A percentile compares a stretch with the other conserved stretches of the same genome.
Conservation (phyloP, 2,329 filamentous ascomycete genomes). For the Aspergillus transmontanensis region DNA sequence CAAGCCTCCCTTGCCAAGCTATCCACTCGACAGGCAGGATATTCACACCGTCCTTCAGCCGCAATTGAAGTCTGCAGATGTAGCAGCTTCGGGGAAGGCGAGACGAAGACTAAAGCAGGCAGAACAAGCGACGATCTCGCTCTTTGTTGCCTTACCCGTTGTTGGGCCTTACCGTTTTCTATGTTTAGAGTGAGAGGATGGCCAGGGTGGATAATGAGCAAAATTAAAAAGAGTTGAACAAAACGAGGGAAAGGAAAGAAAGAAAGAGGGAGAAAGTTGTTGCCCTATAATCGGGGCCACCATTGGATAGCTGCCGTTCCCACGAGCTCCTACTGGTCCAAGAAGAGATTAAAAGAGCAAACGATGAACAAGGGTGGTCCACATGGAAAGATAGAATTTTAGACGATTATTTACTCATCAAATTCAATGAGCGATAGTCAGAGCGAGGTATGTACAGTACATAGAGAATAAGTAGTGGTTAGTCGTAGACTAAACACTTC, state of each 20-base stretch:
- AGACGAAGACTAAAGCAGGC: background rate
- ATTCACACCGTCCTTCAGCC: conserved; percentile 4
- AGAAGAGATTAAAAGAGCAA: background rate
- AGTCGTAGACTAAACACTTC: too few species aligned
- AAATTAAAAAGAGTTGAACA: background rate
- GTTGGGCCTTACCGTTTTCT: background rate
- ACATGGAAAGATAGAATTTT: background rate
- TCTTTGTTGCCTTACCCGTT: conserved; percentile 2
- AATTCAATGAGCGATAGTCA: background rate
- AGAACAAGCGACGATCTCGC: conserved; percentile 2
- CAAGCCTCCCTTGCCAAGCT: background rate
- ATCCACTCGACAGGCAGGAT: background rate
- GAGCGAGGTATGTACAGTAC: background rate
- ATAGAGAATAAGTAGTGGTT: too few species aligned
- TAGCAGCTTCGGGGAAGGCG: background rate
- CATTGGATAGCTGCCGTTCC: background rate
- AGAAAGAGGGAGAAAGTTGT: background rate
- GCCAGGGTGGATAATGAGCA: background rate
- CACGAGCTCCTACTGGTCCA: background rate
- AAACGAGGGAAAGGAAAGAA: background rate
- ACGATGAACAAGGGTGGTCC: background rate
- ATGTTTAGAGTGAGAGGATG: background rate
- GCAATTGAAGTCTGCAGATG: background rate
- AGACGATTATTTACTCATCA: background rate
- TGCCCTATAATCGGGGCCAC: background rate